Evolutionary conservation across 805 yeast genomes (phyloP).

Genomic region (Cyberlindnera xishuangbannaensis): DNA sequence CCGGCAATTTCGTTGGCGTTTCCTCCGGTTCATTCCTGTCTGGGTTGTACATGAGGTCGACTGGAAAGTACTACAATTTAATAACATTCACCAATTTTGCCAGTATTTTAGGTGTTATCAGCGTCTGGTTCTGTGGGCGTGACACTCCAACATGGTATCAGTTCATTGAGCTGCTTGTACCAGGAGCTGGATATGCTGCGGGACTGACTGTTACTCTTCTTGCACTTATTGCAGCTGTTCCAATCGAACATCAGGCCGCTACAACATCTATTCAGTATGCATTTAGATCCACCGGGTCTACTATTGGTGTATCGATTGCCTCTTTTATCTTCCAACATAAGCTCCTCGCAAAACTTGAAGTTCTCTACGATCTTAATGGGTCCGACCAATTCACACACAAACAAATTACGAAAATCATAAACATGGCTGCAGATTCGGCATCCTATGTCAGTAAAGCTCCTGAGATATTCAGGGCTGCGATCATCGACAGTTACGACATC

Average conservation of each 20-base stretch:
- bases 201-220: slow-evolving; percentile 66
- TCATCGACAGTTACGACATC: slow-evolving; percentile 38
- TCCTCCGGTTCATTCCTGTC: slow-evolving; percentile 61
- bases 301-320: slow-evolving; percentile 69
- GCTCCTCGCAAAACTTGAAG: slow-evolving; percentile 29
- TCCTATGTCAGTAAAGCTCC: slow-evolving; percentile 47
- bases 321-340: slow-evolving; percentile 58
- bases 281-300: slow-evolving; percentile 82
- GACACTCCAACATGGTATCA: slow-evolving; percentile 32
- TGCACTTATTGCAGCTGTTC: slow-evolving; percentile 73
- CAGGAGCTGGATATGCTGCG: slow-evolving; percentile 63
- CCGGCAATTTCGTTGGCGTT: slow-evolving; percentile 61
- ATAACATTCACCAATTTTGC: slow-evolving; percentile 37
- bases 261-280: slow-evolving; percentile 89
- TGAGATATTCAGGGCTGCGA: slow-evolving; percentile 32
- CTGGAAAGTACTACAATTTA: slow-evolving; percentile 57
- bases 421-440: slow-evolving; percentile 44
- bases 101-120: slow-evolving; percentile 41
- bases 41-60: slow-evolving; percentile 59
- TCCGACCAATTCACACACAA: slow-evolving; percentile 16
- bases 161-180: slow-evolving; percentile 39
- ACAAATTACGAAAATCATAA: slow-evolving; percentile 26
- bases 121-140: slow-evolving; percentile 26
- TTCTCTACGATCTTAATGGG: slow-evolving; percentile 14
- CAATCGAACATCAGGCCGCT: slow-evolving; percentile 65